phyloP scores from a whole-genome alignment of 2,329 filamentous ascomycete species.

The Neopestalotiopsis clavispora region DNA sequence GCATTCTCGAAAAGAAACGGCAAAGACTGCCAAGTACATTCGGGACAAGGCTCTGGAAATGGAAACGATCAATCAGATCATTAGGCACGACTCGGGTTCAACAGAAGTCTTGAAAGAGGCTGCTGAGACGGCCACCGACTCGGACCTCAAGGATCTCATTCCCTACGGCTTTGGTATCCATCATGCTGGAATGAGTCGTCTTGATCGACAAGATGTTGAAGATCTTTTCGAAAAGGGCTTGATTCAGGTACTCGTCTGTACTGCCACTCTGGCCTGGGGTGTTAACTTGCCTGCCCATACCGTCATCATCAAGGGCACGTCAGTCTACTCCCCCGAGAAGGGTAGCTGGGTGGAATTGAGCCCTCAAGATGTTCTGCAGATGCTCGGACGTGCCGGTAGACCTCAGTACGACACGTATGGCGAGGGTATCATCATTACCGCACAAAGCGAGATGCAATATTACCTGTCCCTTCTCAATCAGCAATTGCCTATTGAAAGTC shows the following conservation, averaged over 20 bases:
- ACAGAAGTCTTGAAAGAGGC: conserved; percentile 88
- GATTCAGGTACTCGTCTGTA: conserved; percentile 95
- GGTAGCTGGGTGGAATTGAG: conserved; percentile 98
- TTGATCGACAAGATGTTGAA: conserved; percentile 94
- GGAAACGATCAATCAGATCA: conserved; percentile 95
- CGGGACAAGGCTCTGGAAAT: conserved; percentile 95
- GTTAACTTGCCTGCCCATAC: conserved; percentile 97
- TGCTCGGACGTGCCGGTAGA: conserved; percentile 95
- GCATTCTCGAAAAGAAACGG: conserved; percentile 96
- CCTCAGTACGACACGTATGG: conserved; percentile 98
- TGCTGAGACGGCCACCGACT: conserved; percentile 79
- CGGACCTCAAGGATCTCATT: conserved; percentile 89
- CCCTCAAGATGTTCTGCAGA: conserved; percentile 96
- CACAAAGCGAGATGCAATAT: conserved; percentile 93
- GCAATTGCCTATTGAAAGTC: conserved; percentile 96
- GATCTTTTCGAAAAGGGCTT: conserved; percentile 90
- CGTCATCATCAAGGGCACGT: conserved; percentile 98
- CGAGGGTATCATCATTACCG: conserved; percentile 98
- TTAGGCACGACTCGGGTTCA: conserved; percentile 90
- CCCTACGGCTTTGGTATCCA: conserved; percentile 98
- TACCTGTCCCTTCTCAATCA: conserved; percentile 97
- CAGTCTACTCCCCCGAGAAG: conserved; percentile 97
- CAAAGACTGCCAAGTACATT: conserved; percentile 95
- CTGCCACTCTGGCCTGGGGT: conserved; percentile 98
- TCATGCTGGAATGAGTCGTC: conserved; percentile 94